Percentiles rank a stretch among this genome's conserved stretches.
These are phyloP conservation scores for Silene conica DNA, from an alignment of 148 eudicot genomes.

Conservation along the genomic window DNA sequence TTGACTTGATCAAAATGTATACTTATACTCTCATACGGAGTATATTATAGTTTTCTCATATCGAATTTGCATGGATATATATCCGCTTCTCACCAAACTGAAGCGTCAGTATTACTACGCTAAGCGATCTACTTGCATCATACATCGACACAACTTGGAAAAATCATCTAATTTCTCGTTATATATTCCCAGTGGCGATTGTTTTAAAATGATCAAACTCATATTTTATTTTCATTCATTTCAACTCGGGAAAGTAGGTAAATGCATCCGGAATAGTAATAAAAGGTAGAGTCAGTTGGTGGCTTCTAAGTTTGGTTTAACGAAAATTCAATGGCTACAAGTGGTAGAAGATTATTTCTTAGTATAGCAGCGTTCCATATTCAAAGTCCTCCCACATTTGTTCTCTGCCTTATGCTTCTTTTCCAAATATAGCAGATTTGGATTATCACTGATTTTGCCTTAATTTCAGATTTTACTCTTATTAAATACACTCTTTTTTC, in stretches of 20 bases:
- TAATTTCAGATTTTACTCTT: conserved; percentile 18
- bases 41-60: no score
- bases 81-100: no score
- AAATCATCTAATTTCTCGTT: no score
- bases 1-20: no score
- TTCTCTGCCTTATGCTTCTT: conserved; percentile 16
- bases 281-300: background rate
- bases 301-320: conserved; percentile 20
- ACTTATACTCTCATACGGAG: no score
- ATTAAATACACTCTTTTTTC: conserved; percentile 16
- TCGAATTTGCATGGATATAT: no score
- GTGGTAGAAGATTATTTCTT: conserved; percentile 10
- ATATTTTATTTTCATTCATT: background rate
- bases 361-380: conserved; percentile 16
- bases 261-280: no score
- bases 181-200: background rate
- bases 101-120: no score
- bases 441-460: conserved; percentile 18
- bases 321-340: conserved; percentile 15
- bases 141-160: no score
- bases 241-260: background rate
- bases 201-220: background rate
- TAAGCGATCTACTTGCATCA: no score
- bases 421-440: conserved; percentile 27
- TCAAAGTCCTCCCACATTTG: conserved; percentile 18